Evolutionary conservation across 2,329 filamentous ascomycete species (phyloP), one percentile per base, ranked within the genome.

Genomic region (Neoscytalidium dimidiatum): DNA sequence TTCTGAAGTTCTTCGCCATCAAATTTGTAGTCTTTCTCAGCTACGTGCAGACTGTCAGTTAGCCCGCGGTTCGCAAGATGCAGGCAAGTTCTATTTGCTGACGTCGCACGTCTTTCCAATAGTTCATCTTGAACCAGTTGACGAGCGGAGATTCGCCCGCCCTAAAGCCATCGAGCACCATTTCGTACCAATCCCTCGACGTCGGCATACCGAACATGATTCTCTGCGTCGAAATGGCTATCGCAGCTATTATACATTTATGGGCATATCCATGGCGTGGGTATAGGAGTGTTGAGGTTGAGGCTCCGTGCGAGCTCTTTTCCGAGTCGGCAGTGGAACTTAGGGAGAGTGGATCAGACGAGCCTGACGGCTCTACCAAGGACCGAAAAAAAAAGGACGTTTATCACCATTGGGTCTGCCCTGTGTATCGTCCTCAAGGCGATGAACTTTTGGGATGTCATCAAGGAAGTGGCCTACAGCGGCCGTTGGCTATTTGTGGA

Each of bases 1-100:
- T 93, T 68, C 75, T 92, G 69, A 95, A 94, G 77, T 88, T 95
- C 28, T 72, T 92, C n/a, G 89, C 90, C 69, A 94, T 95, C 77
- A 94, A 94, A 77, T 83, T 94, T 31, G 91, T 94, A 72, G 92
- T 95, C 71, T 94, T 94, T 81, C 82, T 95, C 68, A 92, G 88
- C 31, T 94, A 94, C 77, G 94, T 91, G 91, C 92, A 95, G 72
- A 56, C 51, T 3, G 48, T 51, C 31, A 6, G 46, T 23, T 3
- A 9, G 21, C 11, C 9, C 38, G 4, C 17, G 19, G n/a, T n/a
- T n/a, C 17, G 9, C 5, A 46, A 9, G 19, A 21, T 21, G 43
- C 9, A 46, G 17, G 8, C n/a, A n/a, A n/a, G n/a, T n/a, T 46
- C 43, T 1, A 19, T 19, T 6, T 19, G 19, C 23, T 13, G 13